phyloP scores from a whole-genome alignment of 1,284 basidiomycete genomes.

The Irpex sp. region DNA sequence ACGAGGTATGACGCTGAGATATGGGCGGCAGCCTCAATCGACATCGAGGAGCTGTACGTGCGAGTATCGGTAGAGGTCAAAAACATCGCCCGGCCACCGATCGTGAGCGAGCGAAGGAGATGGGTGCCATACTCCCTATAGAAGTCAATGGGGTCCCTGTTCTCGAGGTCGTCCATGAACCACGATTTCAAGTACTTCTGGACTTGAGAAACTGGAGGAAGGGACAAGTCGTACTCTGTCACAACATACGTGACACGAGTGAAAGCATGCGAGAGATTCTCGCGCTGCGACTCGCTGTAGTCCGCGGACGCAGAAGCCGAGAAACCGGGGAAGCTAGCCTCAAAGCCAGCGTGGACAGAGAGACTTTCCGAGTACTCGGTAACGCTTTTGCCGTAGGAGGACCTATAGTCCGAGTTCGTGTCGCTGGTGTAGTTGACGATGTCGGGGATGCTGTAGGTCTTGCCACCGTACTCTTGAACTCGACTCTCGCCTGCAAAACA shows the following conservation, averaged over 20 bases:
- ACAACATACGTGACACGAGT: background rate
- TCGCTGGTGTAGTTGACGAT: background rate
- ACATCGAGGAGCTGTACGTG: background rate
- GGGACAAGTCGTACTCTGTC: background rate
- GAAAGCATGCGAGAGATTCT: background rate
- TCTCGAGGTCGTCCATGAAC: background rate
- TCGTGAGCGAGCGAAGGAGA: background rate
- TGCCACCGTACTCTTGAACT: background rate
- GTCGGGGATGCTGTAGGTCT: background rate
- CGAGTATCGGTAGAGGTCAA: background rate
- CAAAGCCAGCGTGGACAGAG: background rate
- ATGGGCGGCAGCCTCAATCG: background rate
- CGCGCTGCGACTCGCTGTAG: slow-evolving; percentile 4
- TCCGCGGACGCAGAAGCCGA: background rate
- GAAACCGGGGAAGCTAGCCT: background rate
- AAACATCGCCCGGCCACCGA: background rate
- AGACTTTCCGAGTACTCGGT: background rate
- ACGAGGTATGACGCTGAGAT: background rate
- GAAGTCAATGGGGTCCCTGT: background rate
- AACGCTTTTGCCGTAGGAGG: background rate
- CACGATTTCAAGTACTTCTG: background rate
- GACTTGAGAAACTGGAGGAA: background rate
- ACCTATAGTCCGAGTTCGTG: background rate
- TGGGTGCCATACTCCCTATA: background rate
- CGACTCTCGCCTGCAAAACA: background rate